phyloP scores from a whole-genome alignment of 208 protist genomes.

The Trypanosoma scelopori region DNA sequence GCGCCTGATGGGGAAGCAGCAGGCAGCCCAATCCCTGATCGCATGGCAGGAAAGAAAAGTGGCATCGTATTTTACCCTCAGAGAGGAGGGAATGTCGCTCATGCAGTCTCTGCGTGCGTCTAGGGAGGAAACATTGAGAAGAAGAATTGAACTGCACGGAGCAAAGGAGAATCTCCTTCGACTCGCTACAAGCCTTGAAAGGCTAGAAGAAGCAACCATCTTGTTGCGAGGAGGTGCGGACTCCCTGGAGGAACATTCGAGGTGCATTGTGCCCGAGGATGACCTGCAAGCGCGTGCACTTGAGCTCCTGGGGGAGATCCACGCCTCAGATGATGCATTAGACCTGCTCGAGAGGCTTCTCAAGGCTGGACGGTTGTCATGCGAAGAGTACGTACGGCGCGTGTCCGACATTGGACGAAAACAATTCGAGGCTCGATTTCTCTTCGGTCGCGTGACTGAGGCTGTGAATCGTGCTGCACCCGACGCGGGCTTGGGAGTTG shows the following conservation, averaged over 20 bases:
- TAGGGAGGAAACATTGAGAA: background rate
- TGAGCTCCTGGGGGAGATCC: constrained; percentile 71
- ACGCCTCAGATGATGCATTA: constrained; percentile 66
- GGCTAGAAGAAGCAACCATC: no score
- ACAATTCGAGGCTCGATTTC: constrained; percentile 76
- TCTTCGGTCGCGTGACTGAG: constrained; percentile 44
- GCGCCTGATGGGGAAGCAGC: background rate
- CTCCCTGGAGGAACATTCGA: constrained; percentile 58
- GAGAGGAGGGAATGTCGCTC: constrained; percentile 1
- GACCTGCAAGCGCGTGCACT: constrained; percentile 59
- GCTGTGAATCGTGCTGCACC: no score
- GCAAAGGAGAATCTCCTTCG: background rate
- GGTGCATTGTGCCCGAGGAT: constrained; percentile 54
- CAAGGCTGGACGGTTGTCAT: constrained; percentile 51
- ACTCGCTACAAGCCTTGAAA: background rate
- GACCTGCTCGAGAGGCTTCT: constrained; percentile 68
- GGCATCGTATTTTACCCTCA: constrained; percentile 4
- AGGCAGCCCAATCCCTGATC: background rate
- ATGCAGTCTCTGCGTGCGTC: background rate
- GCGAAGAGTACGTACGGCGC: constrained; percentile 78
- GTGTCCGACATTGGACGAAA: constrained; percentile 71
- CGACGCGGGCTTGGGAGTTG: no score
- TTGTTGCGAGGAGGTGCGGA: constrained; percentile 12
- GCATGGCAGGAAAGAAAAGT: background rate
- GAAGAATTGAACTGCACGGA: background rate